Evolutionary conservation across 345 rosid species (phyloP).

Genomic region (Cardamine chenopodiifolia): DNA sequence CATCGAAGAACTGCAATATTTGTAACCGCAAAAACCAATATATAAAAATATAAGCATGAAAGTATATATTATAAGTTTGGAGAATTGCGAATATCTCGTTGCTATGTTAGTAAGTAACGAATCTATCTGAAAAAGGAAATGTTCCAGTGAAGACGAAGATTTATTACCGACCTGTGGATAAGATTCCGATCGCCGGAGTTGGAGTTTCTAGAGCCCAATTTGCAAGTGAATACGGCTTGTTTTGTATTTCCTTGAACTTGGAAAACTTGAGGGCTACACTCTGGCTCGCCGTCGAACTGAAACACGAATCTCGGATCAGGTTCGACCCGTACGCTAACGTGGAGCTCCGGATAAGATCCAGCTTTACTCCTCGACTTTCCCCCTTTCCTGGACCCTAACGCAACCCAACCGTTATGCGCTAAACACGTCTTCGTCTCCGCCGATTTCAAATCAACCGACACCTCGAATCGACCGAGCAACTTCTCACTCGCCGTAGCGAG

Average conservation of each 20-base stretch:
- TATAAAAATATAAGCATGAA: not conserved
- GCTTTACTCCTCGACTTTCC: slow-evolving; percentile 35
- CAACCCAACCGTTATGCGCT: slow-evolving; percentile 80
- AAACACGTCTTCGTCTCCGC: slow-evolving; percentile 57
- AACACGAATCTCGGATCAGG: slow-evolving; percentile 93
- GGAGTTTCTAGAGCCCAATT: slow-evolving; percentile 67
- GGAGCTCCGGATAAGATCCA: slow-evolving; percentile 53
- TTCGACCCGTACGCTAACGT: slow-evolving; percentile 60
- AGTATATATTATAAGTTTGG: not conserved
- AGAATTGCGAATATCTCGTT: slow-evolving; percentile 14
- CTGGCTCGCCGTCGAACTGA: slow-evolving; percentile 87
- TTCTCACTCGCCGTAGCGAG: slow-evolving; percentile 49
- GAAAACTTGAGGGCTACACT: slow-evolving; percentile 93
- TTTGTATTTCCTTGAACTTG: slow-evolving; percentile 84
- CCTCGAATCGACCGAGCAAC: slow-evolving; percentile 58
- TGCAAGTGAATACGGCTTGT: slow-evolving; percentile 97
- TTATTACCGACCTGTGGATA: slow-evolving; percentile 55
- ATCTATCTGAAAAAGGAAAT: slow-evolving; percentile 35
- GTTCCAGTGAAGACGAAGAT: slow-evolving; percentile 24
- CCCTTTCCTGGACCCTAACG: slow-evolving; percentile 42
- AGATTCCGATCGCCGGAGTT: slow-evolving; percentile 56
- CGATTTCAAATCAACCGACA: slow-evolving; percentile 61
- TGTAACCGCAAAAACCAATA: not conserved
- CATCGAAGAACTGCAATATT: slow-evolving; percentile 59
- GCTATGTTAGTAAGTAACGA: slow-evolving; percentile 17